These are phyloP conservation scores for Cephalotrichum gorgonifer DNA, from an alignment of 2,329 filamentous ascomycete species.

Conservation along the genomic window DNA sequence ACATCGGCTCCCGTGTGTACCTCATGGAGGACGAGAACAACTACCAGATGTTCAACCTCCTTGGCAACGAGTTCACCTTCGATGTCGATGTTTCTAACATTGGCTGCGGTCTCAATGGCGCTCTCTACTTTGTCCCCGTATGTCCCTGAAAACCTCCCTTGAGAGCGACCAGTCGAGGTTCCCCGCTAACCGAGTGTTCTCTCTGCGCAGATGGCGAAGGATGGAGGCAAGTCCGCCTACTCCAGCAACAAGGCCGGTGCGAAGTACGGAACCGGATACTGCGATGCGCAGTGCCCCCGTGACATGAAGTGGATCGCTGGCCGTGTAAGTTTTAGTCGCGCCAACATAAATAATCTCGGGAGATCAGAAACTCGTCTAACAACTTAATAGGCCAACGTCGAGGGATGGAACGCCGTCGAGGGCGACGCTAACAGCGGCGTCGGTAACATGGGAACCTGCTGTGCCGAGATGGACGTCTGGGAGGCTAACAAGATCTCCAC, in stretches of 20 bases:
- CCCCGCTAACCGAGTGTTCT: not conserved
- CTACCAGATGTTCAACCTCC: constrained; percentile 51
- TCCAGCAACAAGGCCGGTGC: constrained; percentile 34
- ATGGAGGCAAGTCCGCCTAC: constrained; percentile 36
- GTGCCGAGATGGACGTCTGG: constrained; percentile 48
- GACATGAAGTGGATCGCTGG: constrained; percentile 40
- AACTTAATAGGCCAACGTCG: constrained; percentile 21
- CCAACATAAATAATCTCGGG: not conserved
- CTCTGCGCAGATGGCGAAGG: constrained; percentile 31
- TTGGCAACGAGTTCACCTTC: constrained; percentile 54
- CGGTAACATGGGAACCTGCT: constrained; percentile 41
- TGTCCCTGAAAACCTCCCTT: not conserved
- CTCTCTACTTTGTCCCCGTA: constrained; percentile 43
- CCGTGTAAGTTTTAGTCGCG: constrained; percentile 10
- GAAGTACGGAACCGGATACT: constrained; percentile 44
- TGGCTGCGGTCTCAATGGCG: constrained; percentile 55
- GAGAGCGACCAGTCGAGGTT: not conserved
- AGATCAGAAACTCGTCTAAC: not conserved
- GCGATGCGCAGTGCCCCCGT: constrained; percentile 34
- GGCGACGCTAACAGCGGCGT: constrained; percentile 41
- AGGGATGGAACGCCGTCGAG: constrained; percentile 32
- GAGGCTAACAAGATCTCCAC: not conserved
- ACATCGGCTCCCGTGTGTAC: constrained; percentile 41
- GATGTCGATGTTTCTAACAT: constrained; percentile 55
- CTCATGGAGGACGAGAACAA: constrained; percentile 42